phyloP scores from a whole-genome alignment of 176 grass and related monocot genomes.

The Carex scoparia region DNA sequence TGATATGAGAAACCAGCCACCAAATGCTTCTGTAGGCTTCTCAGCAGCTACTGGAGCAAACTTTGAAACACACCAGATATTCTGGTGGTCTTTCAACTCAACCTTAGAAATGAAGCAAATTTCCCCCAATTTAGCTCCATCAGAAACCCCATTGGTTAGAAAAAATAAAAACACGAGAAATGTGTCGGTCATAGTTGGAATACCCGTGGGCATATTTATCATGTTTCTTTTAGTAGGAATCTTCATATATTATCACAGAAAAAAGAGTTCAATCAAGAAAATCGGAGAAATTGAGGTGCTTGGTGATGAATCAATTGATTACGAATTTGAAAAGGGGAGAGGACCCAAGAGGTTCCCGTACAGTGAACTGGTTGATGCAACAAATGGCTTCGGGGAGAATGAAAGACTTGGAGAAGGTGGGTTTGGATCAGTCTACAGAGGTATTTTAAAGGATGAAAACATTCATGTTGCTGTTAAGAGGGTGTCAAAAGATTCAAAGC shows the following conservation, averaged over 20 bases:
- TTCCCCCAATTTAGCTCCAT: too few species aligned
- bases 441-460: constrained; percentile 25
- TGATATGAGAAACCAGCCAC: constrained; percentile 25
- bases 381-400: neutral
- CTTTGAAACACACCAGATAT: constrained; percentile 23
- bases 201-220: neutral
- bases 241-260: neutral
- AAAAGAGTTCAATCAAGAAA: neutral
- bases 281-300: neutral
- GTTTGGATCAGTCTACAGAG: constrained; percentile 51
- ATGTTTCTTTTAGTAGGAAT: neutral
- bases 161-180: neutral
- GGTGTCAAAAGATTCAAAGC: constrained; percentile 30
- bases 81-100: constrained; percentile 52
- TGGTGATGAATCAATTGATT: constrained; percentile 20
- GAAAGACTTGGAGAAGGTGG: constrained; percentile 11
- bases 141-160: too few species aligned
- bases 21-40: constrained; percentile 45
- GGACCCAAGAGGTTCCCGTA: constrained; percentile 13
- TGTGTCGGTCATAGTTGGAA: neutral
- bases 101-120: constrained; percentile 4
- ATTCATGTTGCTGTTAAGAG: constrained; percentile 58
- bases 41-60: constrained; percentile 39
- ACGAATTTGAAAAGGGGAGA: neutral
- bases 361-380: constrained; percentile 27